A percentile compares a stretch with the other conserved stretches of the same genome.
phyloP scores from a whole-genome alignment of 805 yeast genomes.

The Suhomyces canberraensis region DNA sequence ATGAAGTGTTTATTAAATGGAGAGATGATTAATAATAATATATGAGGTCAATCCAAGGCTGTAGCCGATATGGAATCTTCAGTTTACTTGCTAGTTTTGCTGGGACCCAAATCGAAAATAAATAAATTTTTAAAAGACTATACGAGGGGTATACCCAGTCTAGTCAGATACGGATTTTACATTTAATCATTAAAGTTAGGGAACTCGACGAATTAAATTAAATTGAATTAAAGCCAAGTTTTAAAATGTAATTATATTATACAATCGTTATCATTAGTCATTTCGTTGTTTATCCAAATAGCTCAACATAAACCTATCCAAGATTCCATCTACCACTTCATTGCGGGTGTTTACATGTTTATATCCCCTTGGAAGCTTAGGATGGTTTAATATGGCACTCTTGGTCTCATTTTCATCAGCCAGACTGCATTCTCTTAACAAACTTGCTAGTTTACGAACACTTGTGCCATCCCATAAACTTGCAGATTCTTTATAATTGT shows the following conservation, averaged over 20 bases:
- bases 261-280: too few relatives aligned
- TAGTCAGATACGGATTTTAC: conserved; percentile 35
- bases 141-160: too few relatives aligned
- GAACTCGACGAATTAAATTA: too few relatives aligned
- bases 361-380: background rate
- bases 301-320: conserved; percentile 3
- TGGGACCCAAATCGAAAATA: conserved; percentile 6
- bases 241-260: too few relatives aligned
- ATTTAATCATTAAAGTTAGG: conserved; percentile 10
- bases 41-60: background rate
- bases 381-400: background rate
- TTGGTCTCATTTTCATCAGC: too few relatives aligned
- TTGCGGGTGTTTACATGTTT: background rate
- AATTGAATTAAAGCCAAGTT: background rate
- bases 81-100: background rate
- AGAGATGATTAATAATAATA: conserved; percentile 53
- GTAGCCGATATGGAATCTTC: background rate
- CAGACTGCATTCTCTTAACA: conserved; percentile 37
- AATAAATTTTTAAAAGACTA: conserved; percentile 8
- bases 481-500: conserved; percentile 42
- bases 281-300: conserved; percentile 3
- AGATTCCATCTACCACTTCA: conserved; percentile 1
- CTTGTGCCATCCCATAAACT: conserved; percentile 45
- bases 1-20: conserved; percentile 89
- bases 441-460: conserved; percentile 45